These are phyloP conservation scores for Irpex sp. DNA, from an alignment of 1,284 basidiomycete genomes.

Conservation along the genomic window DNA sequence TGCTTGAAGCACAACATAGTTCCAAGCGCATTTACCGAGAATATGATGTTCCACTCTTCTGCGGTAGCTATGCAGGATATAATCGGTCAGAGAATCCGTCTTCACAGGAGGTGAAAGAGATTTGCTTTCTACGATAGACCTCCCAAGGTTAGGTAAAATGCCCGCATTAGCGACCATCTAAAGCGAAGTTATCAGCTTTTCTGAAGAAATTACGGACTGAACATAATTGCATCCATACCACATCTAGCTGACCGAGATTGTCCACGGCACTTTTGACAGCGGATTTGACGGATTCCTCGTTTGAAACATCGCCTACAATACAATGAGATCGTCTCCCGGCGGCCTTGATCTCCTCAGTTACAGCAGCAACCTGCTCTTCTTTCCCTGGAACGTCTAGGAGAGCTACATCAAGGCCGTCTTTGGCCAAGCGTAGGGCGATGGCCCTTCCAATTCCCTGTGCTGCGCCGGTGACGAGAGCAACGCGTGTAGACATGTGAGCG, in stretches of 20 bases:
- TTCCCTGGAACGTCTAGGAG: constrained; percentile 19
- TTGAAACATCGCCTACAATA: constrained; percentile 16
- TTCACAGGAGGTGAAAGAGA: neutral
- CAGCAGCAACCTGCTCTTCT: constrained; percentile 6
- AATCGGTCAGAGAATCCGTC: neutral
- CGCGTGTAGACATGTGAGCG: constrained; percentile 6
- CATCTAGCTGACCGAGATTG: constrained; percentile 18
- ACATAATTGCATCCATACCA: constrained; percentile 8
- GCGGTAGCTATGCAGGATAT: neutral
- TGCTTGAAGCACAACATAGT: constrained; percentile 28
- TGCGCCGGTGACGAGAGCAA: constrained; percentile 22
- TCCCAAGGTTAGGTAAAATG: constrained; percentile 15
- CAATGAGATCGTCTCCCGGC: constrained; percentile 11
- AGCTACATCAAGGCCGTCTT: constrained; percentile 20
- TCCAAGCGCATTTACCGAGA: constrained; percentile 28
- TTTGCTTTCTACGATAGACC: constrained; percentile 5
- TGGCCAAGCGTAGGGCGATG: constrained; percentile 20
- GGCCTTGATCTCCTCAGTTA: constrained; percentile 15
- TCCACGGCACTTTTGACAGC: constrained; percentile 18
- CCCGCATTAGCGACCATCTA: constrained; percentile 34
- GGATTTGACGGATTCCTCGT: constrained; percentile 17
- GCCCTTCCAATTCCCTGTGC: constrained; percentile 23
- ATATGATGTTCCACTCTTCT: neutral
- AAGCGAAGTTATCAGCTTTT: neutral
- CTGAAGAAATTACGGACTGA: neutral